Base-by-base conservation (phyloP, 148 eudicot genomes). In the Nyssa sinensis region DNA sequence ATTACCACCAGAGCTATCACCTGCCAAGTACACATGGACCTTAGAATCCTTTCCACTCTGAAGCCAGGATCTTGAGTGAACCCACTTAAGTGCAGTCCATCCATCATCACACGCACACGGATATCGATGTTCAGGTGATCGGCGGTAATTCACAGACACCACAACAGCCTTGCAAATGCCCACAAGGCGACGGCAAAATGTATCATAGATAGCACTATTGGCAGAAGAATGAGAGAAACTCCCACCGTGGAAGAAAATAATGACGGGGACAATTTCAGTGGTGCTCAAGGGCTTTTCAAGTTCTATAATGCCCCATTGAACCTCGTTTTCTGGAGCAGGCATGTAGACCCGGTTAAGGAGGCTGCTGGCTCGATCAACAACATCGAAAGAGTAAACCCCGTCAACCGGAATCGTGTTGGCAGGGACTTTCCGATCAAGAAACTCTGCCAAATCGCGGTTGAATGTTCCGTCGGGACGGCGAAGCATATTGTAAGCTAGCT, bases 1-100 rank as follows among this genome's bases (percentile, higher is more conserved):
- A 69, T 93, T 93, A 1, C 98, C 98, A 1, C 98, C 98, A 0
- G 98, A 93, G 74, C 98, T 93, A 71, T 93, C 98, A 0, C 98
- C 98, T 1, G 89, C 85, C n/a, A 93, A 70, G 55, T 88, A 93
- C 2, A 90, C 87, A 64, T 87, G 82, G 0, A 84, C 98, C 27
- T 84, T 89, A 0, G 71, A 59, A 23, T 81, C 84, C 24, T 67
- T 82, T 2, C 94, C 93, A 41, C 98, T 93, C 7, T 67, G 57
- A 0, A 93, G 82, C 93, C 98, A 93, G 0, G 87, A 71, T n/a
- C 85, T 69, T 0, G 92, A 84, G 63, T 85, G 84, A 23, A 89
- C 98, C 96, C 96, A 93, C 51, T 84, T 86, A 0, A 93, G 80
- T 0, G 98, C 90, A 0, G 87, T 59, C 93, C 93, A 93, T 10